Conservation (phyloP, 768 basidiomycete species). For the Saitozyma podzolica region DNA sequence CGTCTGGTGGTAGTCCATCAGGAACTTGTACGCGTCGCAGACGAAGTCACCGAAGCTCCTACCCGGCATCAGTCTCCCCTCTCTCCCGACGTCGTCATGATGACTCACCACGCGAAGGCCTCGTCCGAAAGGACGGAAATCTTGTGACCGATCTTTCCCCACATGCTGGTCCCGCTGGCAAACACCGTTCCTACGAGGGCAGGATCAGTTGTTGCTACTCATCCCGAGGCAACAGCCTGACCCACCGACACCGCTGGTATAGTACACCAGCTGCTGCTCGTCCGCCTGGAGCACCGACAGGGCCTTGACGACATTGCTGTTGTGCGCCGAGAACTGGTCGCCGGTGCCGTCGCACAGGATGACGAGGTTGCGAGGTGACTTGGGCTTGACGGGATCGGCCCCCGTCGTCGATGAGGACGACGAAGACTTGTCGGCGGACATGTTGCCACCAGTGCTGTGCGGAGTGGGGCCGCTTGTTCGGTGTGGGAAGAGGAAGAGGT, state of each 20-base stretch:
- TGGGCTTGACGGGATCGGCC: too few species aligned
- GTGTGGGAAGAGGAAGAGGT: too few species aligned
- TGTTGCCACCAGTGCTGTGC: too few species aligned
- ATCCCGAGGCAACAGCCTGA: neutral
- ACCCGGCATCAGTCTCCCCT: neutral
- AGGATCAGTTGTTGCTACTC: neutral
- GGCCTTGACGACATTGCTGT: conserved; percentile 32
- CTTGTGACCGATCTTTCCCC: neutral
- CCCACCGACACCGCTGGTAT: conserved; percentile 21
- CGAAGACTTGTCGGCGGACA: too few species aligned
- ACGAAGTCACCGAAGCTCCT: conserved; percentile 26
- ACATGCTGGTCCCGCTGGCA: neutral
- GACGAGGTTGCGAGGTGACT: conserved; percentile 24
- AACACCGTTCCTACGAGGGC: neutral
- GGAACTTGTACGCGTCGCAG: conserved; percentile 22
- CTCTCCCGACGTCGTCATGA: neutral
- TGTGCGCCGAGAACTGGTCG: conserved; percentile 23
- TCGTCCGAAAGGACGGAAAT: neutral
- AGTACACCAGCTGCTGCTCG: conserved; percentile 29
- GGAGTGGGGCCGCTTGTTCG: too few species aligned
- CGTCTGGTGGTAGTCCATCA: conserved; percentile 25
- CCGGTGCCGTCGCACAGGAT: conserved; percentile 33
- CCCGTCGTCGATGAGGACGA: too few species aligned
- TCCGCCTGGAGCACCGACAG: conserved; percentile 16
- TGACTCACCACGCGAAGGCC: neutral